Conservation (phyloP, 2,329 filamentous ascomycete species). For the Aspergillus intermedius region DNA sequence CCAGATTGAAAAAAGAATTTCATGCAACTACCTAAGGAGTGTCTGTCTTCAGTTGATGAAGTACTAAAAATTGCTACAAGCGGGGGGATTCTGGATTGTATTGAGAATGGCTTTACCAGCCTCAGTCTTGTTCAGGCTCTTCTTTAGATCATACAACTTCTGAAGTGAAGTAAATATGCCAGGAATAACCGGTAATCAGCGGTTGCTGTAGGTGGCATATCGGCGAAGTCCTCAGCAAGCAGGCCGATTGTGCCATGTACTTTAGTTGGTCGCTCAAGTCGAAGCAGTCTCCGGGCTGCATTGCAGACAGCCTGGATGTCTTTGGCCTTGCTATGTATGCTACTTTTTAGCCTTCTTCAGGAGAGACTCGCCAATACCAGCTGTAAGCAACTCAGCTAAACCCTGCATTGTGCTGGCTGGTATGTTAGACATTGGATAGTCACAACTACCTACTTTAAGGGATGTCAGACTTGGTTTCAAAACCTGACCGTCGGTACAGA, state of each 20-base stretch:
- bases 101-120: constrained; percentile 26
- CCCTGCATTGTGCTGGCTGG: not conserved
- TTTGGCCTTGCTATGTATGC: not conserved
- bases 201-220: constrained; percentile 1
- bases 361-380: constrained; percentile 7
- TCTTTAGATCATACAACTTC: constrained; percentile 20
- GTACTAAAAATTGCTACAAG: constrained; percentile 1
- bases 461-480: not conserved
- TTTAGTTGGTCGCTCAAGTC: not conserved
- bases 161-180: constrained; percentile 46
- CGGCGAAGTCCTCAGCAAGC: constrained; percentile 7
- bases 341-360: not conserved
- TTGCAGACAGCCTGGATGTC: constrained; percentile 5
- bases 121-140: constrained; percentile 19
- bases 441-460: no score
- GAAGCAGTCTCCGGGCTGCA: constrained; percentile 3
- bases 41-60: no score
- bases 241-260: constrained; percentile 5
- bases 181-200: constrained; percentile 35
- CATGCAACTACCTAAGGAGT: no score
- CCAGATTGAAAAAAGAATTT: no score
- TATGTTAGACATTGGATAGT: no score
- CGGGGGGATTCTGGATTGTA: constrained; percentile 31
- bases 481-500: no score
- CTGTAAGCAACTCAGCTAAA: constrained; percentile 1